These are phyloP conservation scores for Neohortaea acidophila DNA, from an alignment of 495 filamentous ascomycete genomes.

Conservation along the genomic window DNA sequence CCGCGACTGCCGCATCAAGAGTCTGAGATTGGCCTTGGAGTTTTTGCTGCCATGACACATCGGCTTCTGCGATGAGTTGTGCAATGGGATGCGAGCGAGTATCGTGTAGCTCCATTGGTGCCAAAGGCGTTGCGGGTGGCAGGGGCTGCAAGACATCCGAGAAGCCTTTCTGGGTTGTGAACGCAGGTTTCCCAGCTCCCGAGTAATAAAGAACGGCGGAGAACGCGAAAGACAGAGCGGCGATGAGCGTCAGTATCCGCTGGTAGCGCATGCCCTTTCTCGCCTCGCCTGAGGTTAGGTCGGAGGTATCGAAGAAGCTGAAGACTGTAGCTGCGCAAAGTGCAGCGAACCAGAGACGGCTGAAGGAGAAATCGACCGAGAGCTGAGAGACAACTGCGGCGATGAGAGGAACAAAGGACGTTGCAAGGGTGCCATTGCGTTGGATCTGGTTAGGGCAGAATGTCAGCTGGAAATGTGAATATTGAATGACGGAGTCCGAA, in stretches of 20 bases:
- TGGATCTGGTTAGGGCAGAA: slow-evolving; percentile 8
- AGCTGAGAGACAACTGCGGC: slow-evolving; percentile 14
- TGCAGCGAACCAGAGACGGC: slow-evolving; percentile 16
- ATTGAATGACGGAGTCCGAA: not conserved
- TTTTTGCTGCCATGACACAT: slow-evolving; percentile 32
- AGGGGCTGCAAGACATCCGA: not conserved
- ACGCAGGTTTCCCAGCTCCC: not conserved
- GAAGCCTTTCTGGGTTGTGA: not conserved
- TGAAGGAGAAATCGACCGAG: slow-evolving; percentile 4
- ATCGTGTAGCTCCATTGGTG: slow-evolving; percentile 18
- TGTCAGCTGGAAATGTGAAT: slow-evolving; percentile 1
- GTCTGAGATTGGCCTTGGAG: slow-evolving; percentile 34
- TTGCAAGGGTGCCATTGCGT: slow-evolving; percentile 9
- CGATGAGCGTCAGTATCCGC: slow-evolving; percentile 12
- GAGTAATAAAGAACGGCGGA: slow-evolving; percentile 4
- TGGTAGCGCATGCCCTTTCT: slow-evolving; percentile 8
- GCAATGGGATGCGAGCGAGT: slow-evolving; percentile 35
- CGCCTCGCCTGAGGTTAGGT: not conserved
- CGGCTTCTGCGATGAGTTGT: slow-evolving; percentile 36
- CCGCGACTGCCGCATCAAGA: slow-evolving; percentile 37
- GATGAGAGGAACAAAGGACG: slow-evolving; percentile 10
- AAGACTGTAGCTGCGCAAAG: slow-evolving; percentile 10
- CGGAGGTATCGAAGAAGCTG: slow-evolving; percentile 8
- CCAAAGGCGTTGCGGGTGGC: slow-evolving; percentile 7
- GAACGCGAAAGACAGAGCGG: slow-evolving; percentile 11